Base-by-base conservation (phyloP, 805 yeast genomes). In the Myxozyma neglecta region DNA sequence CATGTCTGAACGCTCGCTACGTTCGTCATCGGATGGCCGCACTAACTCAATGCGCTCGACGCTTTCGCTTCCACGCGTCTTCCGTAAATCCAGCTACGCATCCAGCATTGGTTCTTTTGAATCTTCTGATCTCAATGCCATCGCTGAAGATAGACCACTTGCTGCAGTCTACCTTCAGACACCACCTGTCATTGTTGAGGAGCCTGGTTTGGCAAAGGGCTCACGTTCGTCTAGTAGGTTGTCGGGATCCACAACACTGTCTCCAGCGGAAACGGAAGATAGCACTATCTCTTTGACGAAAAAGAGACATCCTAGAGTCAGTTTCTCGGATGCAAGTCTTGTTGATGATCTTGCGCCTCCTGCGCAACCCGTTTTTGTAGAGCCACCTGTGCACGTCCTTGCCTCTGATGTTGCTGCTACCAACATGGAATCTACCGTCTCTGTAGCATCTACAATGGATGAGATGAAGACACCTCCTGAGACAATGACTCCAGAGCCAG, bases 51-150 rank as follows among this genome's bases (percentile, higher is more conserved):
- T 52, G 13, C n/a, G 56, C 13, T 47, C 56, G 29, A 44, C 53
- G 6, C 36, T 48, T 29, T 55, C 64, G 1, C 44, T 56, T 6
- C 56, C 57, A 36, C 40, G 53, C n/a, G 51, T 52, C 14, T 39
- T 57, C 32, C 47, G 53, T 34, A 35, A 45, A 43, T 47, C 64
- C 24, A 54, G 60, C 4, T 63, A 63, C 40, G 65, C 67, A 2
- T 61, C 67, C 7, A 57, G 63, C 11, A 36, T 63, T 35, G 35
- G 48, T 13, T 63, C 67, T 14, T 60, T 46, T 48, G 67, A 63
- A 35, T 57, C 62, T 7, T 45, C 48, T 29, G 66, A 63, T 32
- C 53, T 63, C 46, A 63, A 63, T 47, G 61, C 65, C 34, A 63
- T 63, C 48, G 37, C 57, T 11, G 66, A 63, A 39, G 59, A 56